Percentiles rank a stretch among this genome's conserved stretches.
Evolutionary conservation across 805 yeast genomes (phyloP).

Genomic region (Pichia nakasei): DNA sequence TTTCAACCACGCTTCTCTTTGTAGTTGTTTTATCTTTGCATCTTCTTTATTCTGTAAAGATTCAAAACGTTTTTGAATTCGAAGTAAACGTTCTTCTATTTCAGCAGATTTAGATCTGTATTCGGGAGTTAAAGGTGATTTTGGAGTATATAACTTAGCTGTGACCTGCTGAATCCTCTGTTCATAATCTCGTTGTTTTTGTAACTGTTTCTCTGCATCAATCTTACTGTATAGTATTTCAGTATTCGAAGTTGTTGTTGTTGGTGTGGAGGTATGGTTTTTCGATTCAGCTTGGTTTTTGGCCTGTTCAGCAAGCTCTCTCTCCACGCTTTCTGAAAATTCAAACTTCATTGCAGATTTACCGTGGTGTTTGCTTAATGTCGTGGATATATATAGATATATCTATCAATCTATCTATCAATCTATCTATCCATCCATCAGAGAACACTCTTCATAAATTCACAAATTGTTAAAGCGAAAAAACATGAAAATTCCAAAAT

Average conservation of each 20-base stretch:
- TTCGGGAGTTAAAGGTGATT: slow-evolving; percentile 18
- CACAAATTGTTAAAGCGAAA: too few species aligned
- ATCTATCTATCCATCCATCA: too few species aligned
- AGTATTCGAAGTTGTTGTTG: neutral
- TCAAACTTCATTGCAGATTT: slow-evolving; percentile 7
- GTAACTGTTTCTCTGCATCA: neutral
- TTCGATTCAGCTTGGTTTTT: neutral
- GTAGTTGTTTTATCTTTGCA: slow-evolving; percentile 10
- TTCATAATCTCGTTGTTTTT: slow-evolving; percentile 9
- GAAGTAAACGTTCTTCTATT: slow-evolving; percentile 21
- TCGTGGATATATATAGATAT: too few species aligned
- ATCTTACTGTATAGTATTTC: neutral
- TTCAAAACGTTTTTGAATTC: slow-evolving; percentile 19
- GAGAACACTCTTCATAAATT: too few species aligned
- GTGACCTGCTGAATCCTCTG: slow-evolving; percentile 14
- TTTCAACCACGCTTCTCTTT: slow-evolving; percentile 10
- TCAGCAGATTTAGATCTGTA: slow-evolving; percentile 23
- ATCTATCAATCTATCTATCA: too few species aligned
- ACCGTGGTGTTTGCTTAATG: too few species aligned
- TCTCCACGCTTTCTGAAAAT: slow-evolving; percentile 8
- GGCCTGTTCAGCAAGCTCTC: slow-evolving; percentile 3
- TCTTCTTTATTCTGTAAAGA: slow-evolving; percentile 18
- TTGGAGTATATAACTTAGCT: slow-evolving; percentile 21
- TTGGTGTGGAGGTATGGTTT: neutral
- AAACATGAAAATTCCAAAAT: too few species aligned